Base-by-base conservation (phyloP, 192 early-diverging fungal genomes). In the Backusella mclennaniae region DNA sequence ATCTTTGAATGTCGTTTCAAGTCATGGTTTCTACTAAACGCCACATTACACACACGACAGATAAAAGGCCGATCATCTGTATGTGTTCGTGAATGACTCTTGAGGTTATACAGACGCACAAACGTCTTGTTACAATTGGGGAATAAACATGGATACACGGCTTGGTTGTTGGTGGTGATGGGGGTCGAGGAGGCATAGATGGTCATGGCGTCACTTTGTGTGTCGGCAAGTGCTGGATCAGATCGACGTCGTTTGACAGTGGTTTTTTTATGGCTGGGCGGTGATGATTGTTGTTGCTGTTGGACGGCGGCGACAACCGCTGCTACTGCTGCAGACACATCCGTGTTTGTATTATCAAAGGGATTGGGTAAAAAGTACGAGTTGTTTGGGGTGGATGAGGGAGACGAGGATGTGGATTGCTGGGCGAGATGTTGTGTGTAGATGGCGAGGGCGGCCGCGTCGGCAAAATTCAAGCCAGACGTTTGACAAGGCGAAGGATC, bases 81-180 rank as follows among this genome's bases (percentile, higher is more conserved):
- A 84, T 97, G 96, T 12, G 92, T 93, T 39, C 89, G 81, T 69
- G 91, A 86, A 74, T 98, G 95, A 31, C 90, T 91, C 77, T 93
- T 93, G 23, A 98, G 83, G 84, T 97, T 98, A 77, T 95, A 98
- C 29, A 88, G 88, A 35, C 96, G 87, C 6, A 92, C 93, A 83
- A 98, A 98, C 15, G 87, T 85, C 80, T 94, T 96, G 79, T 87
- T 83, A 82, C 96, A 98, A 21, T 89, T 88, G 1, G 93, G 93
- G 73, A 89, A 90, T 19, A 85, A 84, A 76, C 90, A 93, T 11
- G 84, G 78, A 73, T 85, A 71, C n/a, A 81, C 73, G 11, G 79
- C 72, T 39, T 83, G 76, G 17, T 81, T 75, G 53, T 71, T 23
- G 0, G 79, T 74, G 17, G 82, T 77, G 33, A 80, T 67, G 39